phyloP scores from a whole-genome alignment of 2,329 filamentous ascomycete genomes.

The Coniochaeta ligniaria region DNA sequence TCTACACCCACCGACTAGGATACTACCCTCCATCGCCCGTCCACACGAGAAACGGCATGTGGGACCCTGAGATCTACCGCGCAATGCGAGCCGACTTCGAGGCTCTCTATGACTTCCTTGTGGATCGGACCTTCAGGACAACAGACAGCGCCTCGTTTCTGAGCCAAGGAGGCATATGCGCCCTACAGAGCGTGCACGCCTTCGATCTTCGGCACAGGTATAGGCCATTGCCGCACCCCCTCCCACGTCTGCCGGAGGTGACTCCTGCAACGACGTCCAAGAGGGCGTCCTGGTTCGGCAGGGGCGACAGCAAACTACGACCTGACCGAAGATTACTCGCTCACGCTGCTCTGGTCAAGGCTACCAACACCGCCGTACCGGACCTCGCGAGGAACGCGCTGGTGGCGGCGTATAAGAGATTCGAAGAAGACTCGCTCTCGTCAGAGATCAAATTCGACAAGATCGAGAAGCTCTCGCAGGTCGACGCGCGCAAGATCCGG shows the following conservation, averaged over 20 bases:
- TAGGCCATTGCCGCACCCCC: conserved; percentile 51
- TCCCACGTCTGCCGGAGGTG: conserved; percentile 57
- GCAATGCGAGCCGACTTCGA: conserved; percentile 64
- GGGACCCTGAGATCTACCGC: conserved; percentile 50
- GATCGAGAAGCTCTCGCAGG: conserved; percentile 46
- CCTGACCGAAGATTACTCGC: conserved; percentile 40
- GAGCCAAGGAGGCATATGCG: conserved; percentile 61
- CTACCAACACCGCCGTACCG: conserved; percentile 35
- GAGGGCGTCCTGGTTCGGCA: conserved; percentile 33
- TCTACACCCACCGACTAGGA: conserved; percentile 61
- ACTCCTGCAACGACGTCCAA: conserved; percentile 18
- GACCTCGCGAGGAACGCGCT: conserved; percentile 42
- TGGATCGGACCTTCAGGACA: conserved; percentile 50
- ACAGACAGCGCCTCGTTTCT: conserved; percentile 42
- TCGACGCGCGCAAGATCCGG: conserved; percentile 67
- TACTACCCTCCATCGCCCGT: conserved; percentile 59
- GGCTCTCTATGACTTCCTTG: conserved; percentile 63
- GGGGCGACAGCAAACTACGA: conserved; percentile 29
- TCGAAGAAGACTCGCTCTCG: conserved; percentile 54
- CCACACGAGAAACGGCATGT: conserved; percentile 34
- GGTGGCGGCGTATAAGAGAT: conserved; percentile 61
- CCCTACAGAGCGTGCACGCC: conserved; percentile 57
- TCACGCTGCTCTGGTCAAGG: conserved; percentile 44
- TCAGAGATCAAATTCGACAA: conserved; percentile 46
- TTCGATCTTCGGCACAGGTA: conserved; percentile 60